Evolutionary conservation across 371 early-diverging fungal species (phyloP).

Genomic region (Chytridium lagenaria): DNA sequence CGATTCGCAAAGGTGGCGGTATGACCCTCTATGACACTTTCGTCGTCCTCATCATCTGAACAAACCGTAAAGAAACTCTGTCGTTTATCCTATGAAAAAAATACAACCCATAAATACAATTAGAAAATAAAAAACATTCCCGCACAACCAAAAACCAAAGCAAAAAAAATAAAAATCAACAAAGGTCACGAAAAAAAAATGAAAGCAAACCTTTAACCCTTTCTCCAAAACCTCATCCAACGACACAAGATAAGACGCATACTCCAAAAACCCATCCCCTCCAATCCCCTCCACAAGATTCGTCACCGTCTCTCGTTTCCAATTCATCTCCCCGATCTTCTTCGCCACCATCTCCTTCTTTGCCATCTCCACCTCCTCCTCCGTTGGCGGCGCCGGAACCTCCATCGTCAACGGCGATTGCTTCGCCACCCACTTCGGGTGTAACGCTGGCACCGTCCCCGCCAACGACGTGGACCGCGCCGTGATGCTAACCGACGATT

Average conservation of each 20-base stretch:
- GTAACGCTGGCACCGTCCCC: not conserved
- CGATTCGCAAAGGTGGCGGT: no score
- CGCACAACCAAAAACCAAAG: no score
- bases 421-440: conserved; percentile 4
- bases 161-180: no score
- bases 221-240: conserved; percentile 23
- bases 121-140: no score
- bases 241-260: conserved; percentile 23
- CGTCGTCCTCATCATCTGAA: conserved; percentile 13
- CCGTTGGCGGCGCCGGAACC: not conserved
- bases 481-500: not conserved
- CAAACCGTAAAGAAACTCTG: conserved; percentile 14
- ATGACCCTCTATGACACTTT: no score
- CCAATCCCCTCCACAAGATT: conserved; percentile 1
- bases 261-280: conserved; percentile 17
- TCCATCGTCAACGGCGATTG: not conserved
- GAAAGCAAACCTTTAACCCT: not conserved
- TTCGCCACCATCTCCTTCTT: not conserved
- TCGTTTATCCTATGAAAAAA: conserved; percentile 11
- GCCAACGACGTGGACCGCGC: not conserved
- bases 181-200: no score
- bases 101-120: no score
- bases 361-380: not conserved
- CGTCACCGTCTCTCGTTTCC: conserved; percentile 13
- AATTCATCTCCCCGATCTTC: not conserved